Evolutionary conservation across 352 stramenopile species (phyloP), one percentile per base, ranked within the genome.

Genomic region (Phytophthora vignae): DNA sequence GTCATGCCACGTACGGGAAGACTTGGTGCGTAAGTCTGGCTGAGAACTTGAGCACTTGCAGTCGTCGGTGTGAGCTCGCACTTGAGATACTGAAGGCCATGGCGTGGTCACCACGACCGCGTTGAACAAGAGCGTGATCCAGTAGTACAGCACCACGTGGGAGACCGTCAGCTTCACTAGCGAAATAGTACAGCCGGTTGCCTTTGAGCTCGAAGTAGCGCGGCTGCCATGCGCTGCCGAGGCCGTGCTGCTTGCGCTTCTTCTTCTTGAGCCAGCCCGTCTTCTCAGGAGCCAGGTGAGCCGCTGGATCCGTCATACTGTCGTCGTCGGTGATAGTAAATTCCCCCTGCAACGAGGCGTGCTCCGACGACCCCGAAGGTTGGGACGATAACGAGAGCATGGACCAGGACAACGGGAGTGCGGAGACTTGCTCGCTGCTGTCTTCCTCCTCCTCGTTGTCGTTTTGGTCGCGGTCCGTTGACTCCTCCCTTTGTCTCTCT

Each of bases 201-300:
- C 88, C 86, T 55, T 94, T 93, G 31, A 94, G 79, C 65, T 95
- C 88, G 57, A 94, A 95, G 71, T 90, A 95, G 17, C 88, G 83
- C 49, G 79, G 71, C 42, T 95, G 86, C 88, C 85, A 94, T 27
- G 88, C 79, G 42, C 88, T 92, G 12, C 69, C 56, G 2, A 93
- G 65, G n/a, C 88, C 88, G 31, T 83, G 87, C 50, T 92, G 87
- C 66, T 93, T 94, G 38, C 84, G 85, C 27, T 81, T 91, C 52
- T 90, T 90, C 72, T 94, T 95, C 69, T 92, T 91, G 17, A 93
- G 81, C 84, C 88, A 94, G 6, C 86, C 86, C 2, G 80, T 91
- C 64, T 92, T 93, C 65, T 91, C 79, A 0, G 85, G 85, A 21
- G 80, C 63, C 21, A 80, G 27, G 50, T 74, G 55, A 31, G 62